Base-by-base conservation (phyloP, 225 moss, liverwort and hornwort species). In the Pseudisothecium myosuroides region DNA sequence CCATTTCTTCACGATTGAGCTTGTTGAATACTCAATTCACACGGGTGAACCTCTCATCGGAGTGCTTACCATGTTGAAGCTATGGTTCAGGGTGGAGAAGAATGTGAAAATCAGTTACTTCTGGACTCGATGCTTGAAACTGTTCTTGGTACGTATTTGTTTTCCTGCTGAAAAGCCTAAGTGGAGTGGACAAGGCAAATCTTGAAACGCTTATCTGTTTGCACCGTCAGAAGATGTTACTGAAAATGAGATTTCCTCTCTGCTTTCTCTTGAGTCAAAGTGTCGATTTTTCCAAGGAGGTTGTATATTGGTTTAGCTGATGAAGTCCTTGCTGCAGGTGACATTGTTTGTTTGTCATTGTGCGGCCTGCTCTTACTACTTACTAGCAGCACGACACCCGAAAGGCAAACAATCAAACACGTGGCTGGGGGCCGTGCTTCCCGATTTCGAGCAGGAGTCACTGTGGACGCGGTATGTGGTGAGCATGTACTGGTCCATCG, bases 401-500 rank as follows among this genome's bases (percentile, higher is more conserved):
- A 91, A 7, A 88, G 78, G 87, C 65, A 90, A 94, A 71, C 76
- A 83, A 75, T 65, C 91, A 17, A 19, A 99, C 45, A 99, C 99
- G 13, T 99, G 97, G 99, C 88, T 99, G 80, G 95, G 93, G 37
- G 5, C 85, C 39, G 76, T 93, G 78, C 90, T 97, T 49, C 96
- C 96, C n/a, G 86, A 94, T 62, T 95, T 96, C 37, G 52, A 89
- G 75, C 49, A 95, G 5, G 93, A 95, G 65, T 69, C 82, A 34
- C 56, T 96, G 32, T 82, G 92, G 83, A 92, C 88, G 61, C 93
- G 93, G 37, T 99, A 99, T 62, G 93, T 97, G 76, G 92, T 90
- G 85, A 92, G 95, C 73, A 95, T 99, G 90, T 99, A 99, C 86
- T 99, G 98, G 98, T 94, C 98, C 28, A 96, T 99, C 90, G 94